Conservation (phyloP, 2,329 filamentous ascomycete genomes). For the Xylariaceae sp. region DNA sequence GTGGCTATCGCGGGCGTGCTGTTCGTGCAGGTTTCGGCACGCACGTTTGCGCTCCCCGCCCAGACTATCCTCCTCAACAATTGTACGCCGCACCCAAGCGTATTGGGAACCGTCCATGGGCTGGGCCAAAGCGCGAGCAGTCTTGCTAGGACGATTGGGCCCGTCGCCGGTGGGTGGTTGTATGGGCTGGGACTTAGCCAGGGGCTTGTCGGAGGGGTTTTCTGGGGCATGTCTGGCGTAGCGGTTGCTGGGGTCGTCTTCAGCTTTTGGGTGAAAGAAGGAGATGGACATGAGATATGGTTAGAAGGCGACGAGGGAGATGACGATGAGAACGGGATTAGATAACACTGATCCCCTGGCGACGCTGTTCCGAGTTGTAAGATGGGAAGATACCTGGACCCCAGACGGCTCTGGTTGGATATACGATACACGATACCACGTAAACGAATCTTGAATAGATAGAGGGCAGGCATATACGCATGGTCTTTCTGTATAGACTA, state of each 20-base stretch:
- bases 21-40: constrained; percentile 67
- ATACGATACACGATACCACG: not conserved
- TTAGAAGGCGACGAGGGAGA: constrained; percentile 65
- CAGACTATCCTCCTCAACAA: constrained; percentile 56
- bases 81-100: constrained; percentile 54
- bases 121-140: constrained; percentile 64
- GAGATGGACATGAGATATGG: constrained; percentile 69
- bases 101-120: constrained; percentile 56
- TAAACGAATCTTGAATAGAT: too few relatives aligned
- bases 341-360: not conserved
- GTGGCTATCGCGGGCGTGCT: constrained; percentile 66
- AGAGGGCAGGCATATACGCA: too few relatives aligned
- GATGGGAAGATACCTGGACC: too few relatives aligned
- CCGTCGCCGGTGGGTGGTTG: constrained; percentile 63
- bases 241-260: constrained; percentile 56
- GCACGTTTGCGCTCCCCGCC: constrained; percentile 64
- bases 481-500: too few relatives aligned
- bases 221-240: constrained; percentile 60
- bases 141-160: constrained; percentile 64
- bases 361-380: not conserved
- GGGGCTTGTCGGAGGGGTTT: constrained; percentile 64
- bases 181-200: constrained; percentile 64
- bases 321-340: constrained; percentile 22
- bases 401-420: too few relatives aligned
- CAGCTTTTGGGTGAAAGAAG: constrained; percentile 63